phyloP scores from a whole-genome alignment of 139 green algal species.

The Mychonastes homosphaera region DNA sequence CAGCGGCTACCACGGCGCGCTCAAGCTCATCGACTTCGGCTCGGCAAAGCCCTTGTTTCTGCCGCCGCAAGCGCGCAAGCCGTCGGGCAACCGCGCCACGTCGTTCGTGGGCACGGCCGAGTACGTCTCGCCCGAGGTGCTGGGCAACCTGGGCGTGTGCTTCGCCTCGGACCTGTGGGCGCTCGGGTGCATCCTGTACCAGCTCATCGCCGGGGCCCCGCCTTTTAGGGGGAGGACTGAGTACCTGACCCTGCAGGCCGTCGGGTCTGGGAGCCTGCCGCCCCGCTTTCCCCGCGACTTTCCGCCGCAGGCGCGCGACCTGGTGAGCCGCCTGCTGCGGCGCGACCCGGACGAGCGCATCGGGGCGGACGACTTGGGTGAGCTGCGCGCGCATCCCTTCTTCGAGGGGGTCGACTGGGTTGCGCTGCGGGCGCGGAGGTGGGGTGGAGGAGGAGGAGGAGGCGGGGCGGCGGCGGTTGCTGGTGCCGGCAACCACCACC shows the following conservation, averaged over 20 bases:
- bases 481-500: neutral
- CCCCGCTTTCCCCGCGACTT: neutral
- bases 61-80: slow-evolving; percentile 1
- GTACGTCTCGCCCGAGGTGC: slow-evolving; percentile 74
- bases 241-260: slow-evolving; percentile 74
- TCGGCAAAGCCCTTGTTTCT: slow-evolving; percentile 50
- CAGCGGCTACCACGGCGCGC: slow-evolving; percentile 47
- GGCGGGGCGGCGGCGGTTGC: too few relatives aligned
- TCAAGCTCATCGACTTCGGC: slow-evolving; percentile 93
- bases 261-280: neutral
- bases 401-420: slow-evolving; percentile 45
- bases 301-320: slow-evolving; percentile 31
- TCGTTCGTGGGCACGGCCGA: slow-evolving; percentile 83
- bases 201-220: slow-evolving; percentile 43
- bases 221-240: slow-evolving; percentile 67
- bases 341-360: slow-evolving; percentile 47
- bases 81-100: slow-evolving; percentile 20
- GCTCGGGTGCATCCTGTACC: slow-evolving; percentile 60
- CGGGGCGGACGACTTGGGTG: slow-evolving; percentile 38
- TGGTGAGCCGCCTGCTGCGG: slow-evolving; percentile 52
- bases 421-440: slow-evolving; percentile 8
- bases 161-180: slow-evolving; percentile 70
- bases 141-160: slow-evolving; percentile 47
- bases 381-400: slow-evolving; percentile 56
- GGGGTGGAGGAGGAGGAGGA: neutral